These are phyloP conservation scores for Aspergillus cavernicola DNA, from an alignment of 495 filamentous ascomycete genomes.

Conservation along the genomic window DNA sequence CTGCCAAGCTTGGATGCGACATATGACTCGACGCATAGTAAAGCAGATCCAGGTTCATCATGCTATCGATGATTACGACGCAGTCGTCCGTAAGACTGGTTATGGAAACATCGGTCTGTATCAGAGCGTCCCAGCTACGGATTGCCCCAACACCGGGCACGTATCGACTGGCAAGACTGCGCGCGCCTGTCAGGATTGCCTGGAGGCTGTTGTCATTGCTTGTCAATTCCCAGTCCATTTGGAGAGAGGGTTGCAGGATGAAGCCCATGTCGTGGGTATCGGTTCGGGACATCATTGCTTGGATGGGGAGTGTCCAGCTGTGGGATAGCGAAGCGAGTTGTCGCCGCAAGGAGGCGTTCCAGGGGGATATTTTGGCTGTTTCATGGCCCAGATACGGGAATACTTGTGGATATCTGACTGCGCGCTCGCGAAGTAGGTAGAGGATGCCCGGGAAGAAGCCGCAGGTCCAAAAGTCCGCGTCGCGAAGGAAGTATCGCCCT, in stretches of 20 bases:
- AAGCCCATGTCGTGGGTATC: slow-evolving; percentile 43
- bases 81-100: slow-evolving; percentile 24
- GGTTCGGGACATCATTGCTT: slow-evolving; percentile 16
- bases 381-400: slow-evolving; percentile 4
- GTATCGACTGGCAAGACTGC: slow-evolving; percentile 33
- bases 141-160: slow-evolving; percentile 31
- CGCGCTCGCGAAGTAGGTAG: slow-evolving; percentile 6
- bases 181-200: slow-evolving; percentile 28
- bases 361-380: no score
- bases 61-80: slow-evolving; percentile 43
- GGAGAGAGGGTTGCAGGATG: slow-evolving; percentile 28
- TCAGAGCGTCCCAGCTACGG: slow-evolving; percentile 33
- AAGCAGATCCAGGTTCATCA: slow-evolving; percentile 41
- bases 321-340: slow-evolving; percentile 8
- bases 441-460: slow-evolving; percentile 16
- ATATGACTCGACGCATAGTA: slow-evolving; percentile 37
- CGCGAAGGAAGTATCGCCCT: slow-evolving; percentile 4
- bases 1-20: slow-evolving; percentile 17
- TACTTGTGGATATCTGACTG: slow-evolving; percentile 3
- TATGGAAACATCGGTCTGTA: slow-evolving; percentile 8
- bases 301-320: slow-evolving; percentile 2
- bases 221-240: slow-evolving; percentile 28
- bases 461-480: slow-evolving; percentile 12
- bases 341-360: neutral
- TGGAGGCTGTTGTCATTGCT: slow-evolving; percentile 23